phyloP scores from a whole-genome alignment of 129 eudicot species.

The Centrapalus pauciflorus region DNA sequence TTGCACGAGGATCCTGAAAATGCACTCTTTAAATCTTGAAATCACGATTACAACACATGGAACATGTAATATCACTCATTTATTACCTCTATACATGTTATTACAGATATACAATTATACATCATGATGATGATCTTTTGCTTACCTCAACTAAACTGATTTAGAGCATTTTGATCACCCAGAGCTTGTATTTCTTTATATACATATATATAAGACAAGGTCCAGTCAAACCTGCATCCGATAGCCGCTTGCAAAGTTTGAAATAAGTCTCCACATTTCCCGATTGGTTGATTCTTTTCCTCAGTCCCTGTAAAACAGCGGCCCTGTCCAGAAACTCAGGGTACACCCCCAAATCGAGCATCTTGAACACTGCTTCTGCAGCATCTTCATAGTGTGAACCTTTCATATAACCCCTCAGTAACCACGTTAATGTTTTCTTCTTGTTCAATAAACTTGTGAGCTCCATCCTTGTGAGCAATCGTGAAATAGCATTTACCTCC shows the following conservation, averaged over 20 bases:
- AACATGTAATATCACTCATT: slow-evolving; percentile 23
- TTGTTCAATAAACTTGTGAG: slow-evolving; percentile 42
- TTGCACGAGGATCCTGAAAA: background rate
- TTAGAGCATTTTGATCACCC: slow-evolving; percentile 76
- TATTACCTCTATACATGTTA: slow-evolving; percentile 26
- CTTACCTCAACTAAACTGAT: background rate
- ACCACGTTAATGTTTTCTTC: slow-evolving; percentile 74
- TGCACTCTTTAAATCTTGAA: background rate
- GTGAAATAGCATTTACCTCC: slow-evolving; percentile 44
- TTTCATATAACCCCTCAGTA: slow-evolving; percentile 83
- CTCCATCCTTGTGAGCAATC: slow-evolving; percentile 71
- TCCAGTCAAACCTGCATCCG: slow-evolving; percentile 70
- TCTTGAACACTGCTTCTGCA: slow-evolving; percentile 68
- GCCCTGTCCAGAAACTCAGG: slow-evolving; percentile 74
- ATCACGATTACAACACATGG: slow-evolving; percentile 2
- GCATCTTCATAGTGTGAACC: slow-evolving; percentile 75
- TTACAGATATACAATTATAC: slow-evolving; percentile 22
- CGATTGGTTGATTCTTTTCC: slow-evolving; percentile 49
- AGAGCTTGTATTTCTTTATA: slow-evolving; percentile 63
- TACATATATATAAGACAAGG: slow-evolving; percentile 74
- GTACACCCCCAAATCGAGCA: slow-evolving; percentile 66
- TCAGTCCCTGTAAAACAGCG: slow-evolving; percentile 77
- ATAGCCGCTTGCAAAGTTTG: slow-evolving; percentile 63
- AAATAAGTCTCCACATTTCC: slow-evolving; percentile 64
- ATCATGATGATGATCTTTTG: background rate